These are phyloP conservation scores for Viridothelium virens DNA, from an alignment of 495 filamentous ascomycete genomes.

Conservation along the genomic window DNA sequence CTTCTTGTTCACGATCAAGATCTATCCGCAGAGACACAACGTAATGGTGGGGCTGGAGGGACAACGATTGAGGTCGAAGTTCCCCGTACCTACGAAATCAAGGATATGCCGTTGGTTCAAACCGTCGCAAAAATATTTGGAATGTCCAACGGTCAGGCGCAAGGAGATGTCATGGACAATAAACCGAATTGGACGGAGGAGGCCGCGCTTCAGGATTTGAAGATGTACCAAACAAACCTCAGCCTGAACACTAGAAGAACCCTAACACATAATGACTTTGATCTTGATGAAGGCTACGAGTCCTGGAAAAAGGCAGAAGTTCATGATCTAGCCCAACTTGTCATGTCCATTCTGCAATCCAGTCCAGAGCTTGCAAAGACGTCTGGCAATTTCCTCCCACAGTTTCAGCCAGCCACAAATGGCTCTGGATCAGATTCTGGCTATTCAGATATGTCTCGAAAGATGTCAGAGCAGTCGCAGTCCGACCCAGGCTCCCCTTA, in stretches of 20 bases:
- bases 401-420: constrained; percentile 43
- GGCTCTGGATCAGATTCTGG: constrained; percentile 41
- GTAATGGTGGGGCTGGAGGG: constrained; percentile 49
- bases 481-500: constrained; percentile 46
- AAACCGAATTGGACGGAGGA: constrained; percentile 80
- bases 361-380: constrained; percentile 79
- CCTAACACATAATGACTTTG: constrained; percentile 76
- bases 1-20: constrained; percentile 93
- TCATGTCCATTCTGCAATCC: constrained; percentile 77
- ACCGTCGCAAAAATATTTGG: constrained; percentile 78
- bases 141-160: constrained; percentile 63
- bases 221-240: constrained; percentile 82
- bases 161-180: constrained; percentile 76
- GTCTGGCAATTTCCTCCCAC: constrained; percentile 37
- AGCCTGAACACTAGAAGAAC: constrained; percentile 72
- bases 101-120: constrained; percentile 93
- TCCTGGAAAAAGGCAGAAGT: constrained; percentile 80
- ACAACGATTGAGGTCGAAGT: constrained; percentile 67
- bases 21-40: constrained; percentile 50
- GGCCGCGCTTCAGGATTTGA: constrained; percentile 82
- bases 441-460: constrained; percentile 54
- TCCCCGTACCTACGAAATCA: constrained; percentile 80
- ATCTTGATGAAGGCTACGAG: constrained; percentile 82
- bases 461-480: constrained; percentile 41
- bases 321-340: constrained; percentile 81